phyloP scores from a whole-genome alignment of 1,284 basidiomycete genomes.

The Malassezia arunalokei region DNA sequence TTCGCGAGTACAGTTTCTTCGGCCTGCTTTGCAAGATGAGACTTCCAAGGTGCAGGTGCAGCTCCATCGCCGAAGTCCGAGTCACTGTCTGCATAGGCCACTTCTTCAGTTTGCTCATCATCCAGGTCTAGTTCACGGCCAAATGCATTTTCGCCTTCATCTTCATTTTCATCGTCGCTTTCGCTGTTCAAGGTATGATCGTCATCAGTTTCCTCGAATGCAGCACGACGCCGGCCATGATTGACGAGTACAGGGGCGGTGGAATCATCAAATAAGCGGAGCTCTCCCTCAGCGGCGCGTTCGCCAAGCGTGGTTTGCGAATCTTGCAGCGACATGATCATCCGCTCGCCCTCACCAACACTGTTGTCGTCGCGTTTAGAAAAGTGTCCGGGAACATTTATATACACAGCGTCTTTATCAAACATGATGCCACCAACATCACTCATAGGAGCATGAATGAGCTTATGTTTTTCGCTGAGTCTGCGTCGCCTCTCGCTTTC shows the following conservation, averaged over 20 bases:
- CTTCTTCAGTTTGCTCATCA: conserved; percentile 22
- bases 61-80: conserved; percentile 38
- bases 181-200: not conserved
- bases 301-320: conserved; percentile 71
- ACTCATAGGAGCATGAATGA: conserved; percentile 96
- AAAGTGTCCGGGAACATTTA: conserved; percentile 91
- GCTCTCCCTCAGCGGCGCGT: conserved; percentile 64
- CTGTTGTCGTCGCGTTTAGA: conserved; percentile 50
- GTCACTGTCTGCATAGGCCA: conserved; percentile 44
- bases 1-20: conserved; percentile 49
- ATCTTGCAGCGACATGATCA: conserved; percentile 95
- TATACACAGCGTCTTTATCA: conserved; percentile 96
- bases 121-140: conserved; percentile 17
- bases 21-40: conserved; percentile 58
- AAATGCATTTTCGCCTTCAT: conserved; percentile 29
- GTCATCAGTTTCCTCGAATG: conserved; percentile 29
- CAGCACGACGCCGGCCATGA: conserved; percentile 21
- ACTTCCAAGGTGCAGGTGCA: conserved; percentile 60
- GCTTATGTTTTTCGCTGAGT: conserved; percentile 85
- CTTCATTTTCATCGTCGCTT: conserved; percentile 9
- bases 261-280: conserved; percentile 61
- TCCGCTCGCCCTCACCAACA: conserved; percentile 77
- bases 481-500: conserved; percentile 85
- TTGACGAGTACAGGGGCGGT: conserved; percentile 3
- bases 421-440: conserved; percentile 93